Conservation (phyloP, 2,329 filamentous ascomycete genomes). For the Aspergillus unguis region DNA sequence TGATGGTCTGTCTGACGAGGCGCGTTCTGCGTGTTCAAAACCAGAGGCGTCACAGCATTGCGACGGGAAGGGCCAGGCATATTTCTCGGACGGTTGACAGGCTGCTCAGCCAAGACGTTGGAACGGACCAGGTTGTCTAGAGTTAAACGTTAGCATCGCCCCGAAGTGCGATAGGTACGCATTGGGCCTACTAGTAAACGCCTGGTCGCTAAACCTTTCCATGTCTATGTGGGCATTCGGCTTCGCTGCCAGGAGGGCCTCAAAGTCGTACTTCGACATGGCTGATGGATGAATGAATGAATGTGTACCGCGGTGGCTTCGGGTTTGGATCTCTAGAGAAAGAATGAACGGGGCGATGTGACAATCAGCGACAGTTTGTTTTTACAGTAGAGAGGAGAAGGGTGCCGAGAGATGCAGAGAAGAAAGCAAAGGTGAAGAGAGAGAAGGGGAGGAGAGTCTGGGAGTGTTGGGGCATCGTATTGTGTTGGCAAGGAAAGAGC, state of each 20-base stretch:
- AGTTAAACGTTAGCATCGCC: neutral
- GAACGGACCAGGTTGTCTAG: constrained; percentile 25
- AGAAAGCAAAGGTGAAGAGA: neutral
- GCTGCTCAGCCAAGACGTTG: constrained; percentile 26
- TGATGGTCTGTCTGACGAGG: constrained; percentile 33
- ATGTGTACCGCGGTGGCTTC: neutral
- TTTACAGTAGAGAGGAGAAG: constrained; percentile 5
- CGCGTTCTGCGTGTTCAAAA: constrained; percentile 20
- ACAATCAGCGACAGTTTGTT: neutral
- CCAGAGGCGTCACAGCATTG: constrained; percentile 17
- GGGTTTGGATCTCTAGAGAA: neutral
- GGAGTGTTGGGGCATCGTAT: constrained; percentile 1
- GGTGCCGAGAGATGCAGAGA: constrained; percentile 1
- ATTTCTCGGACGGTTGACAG: constrained; percentile 24
- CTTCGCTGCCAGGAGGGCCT: constrained; percentile 36
- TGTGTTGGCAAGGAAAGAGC: constrained; percentile 13
- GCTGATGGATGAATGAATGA: constrained; percentile 11
- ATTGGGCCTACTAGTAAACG: constrained; percentile 29
- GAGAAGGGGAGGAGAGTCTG: neutral
- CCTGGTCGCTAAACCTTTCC: constrained; percentile 26
- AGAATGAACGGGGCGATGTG: neutral
- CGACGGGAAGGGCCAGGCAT: constrained; percentile 22
- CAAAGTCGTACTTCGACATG: constrained; percentile 38
- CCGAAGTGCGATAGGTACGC: neutral
- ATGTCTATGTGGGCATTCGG: constrained; percentile 27